Base-by-base conservation (phyloP, 108 stramenopile genomes). In the Discostella stelligeroides region DNA sequence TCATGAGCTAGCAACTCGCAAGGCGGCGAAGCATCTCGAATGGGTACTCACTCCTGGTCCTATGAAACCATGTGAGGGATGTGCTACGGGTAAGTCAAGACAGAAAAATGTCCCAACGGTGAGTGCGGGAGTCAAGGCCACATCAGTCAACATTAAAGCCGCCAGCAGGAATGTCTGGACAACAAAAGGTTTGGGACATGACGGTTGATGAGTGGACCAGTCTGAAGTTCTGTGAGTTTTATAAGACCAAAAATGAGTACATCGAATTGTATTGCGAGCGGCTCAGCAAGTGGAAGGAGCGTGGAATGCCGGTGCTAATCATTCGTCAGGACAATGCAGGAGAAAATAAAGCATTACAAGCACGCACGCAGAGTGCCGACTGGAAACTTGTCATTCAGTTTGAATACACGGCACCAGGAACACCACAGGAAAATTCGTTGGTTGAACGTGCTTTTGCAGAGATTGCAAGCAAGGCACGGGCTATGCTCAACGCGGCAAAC, bases 361-460 rank as follows among this genome's bases (percentile, higher is more conserved):
- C 56, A 30, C n/a, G 41, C 4, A 57, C 66, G 53, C 11, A 40
- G 7, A 34, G 74, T 17, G 10, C 9, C 3, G 66, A 67, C 12
- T 68, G 63, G 74, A 28, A 60, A 40, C 34, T 75, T 17, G 45
- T 21, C 15, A 40, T 29, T 13, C 20, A 78, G 56, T 39, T 68
- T 27, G 71, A 82, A 54, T 66, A 53, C 18, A 82, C 60, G 46
- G 71, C 56, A 17, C 3, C 18, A 37, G 57, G 65, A 0, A 77
- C 82, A 28, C 82, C 82, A 15, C 77, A 83, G 50, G 45, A 60
- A 14, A 77, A 82, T 61, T 10, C 13, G 10, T 25, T 73, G 17
- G 72, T 58, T 7, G 76, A 82, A 68, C 14, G 66, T 7, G 72
- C 28, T 47, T 82, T 82, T 34, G 48, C 65, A 7, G 47, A 10